Base-by-base conservation (phyloP, 2,329 filamentous ascomycete genomes). In the Alternaria longipes region DNA sequence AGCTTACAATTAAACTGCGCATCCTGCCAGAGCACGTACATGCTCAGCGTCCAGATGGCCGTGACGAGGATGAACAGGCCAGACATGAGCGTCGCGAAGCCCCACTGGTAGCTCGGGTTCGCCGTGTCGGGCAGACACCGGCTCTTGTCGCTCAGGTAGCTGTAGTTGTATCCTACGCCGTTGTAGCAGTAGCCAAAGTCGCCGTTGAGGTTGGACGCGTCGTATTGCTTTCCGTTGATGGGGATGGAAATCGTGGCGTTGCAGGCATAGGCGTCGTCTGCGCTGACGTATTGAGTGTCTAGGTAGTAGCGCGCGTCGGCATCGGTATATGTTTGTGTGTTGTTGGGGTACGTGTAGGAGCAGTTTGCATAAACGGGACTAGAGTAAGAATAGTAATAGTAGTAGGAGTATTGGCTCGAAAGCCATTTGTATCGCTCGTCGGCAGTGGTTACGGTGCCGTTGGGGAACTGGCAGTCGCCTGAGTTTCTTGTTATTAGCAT, bases 11-110 rank as follows among this genome's bases (percentile, higher is more conserved):
- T 64, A 32, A 72, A 64, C 46, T 74, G 73, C 11, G 78, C 70
- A 30, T 80, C 72, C 24, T 76, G 65, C 75, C 77, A 80, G 9
- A 79, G 44, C 4, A 67, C 57, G 42, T 78, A 80, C 73, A 80
- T 78, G 45, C 64, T 69, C 1, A 74, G 7, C 5, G 60, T 60
- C 78, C 77, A 80, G 9, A 62, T 59, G 3, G 72, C 56, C n/a
- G 78, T 71, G 1, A 73, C 28, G 44, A 80, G 68, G 20, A 78
- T 57, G 22, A 78, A 72, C 4, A 75, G 38, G 4, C 67, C 73
- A 3, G 74, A 67, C 8, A 79, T 63, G 63, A 78, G 69, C 34
- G 75, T 75, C 0, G 74, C 75, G 62, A 80, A 80, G 8, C 78
- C 78, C 78, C 77, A 80, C 57, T 74, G 46, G 42, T 80, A 80